Base-by-base conservation (phyloP, 2,329 filamentous ascomycete genomes). In the Fusarium goolgardi region DNA sequence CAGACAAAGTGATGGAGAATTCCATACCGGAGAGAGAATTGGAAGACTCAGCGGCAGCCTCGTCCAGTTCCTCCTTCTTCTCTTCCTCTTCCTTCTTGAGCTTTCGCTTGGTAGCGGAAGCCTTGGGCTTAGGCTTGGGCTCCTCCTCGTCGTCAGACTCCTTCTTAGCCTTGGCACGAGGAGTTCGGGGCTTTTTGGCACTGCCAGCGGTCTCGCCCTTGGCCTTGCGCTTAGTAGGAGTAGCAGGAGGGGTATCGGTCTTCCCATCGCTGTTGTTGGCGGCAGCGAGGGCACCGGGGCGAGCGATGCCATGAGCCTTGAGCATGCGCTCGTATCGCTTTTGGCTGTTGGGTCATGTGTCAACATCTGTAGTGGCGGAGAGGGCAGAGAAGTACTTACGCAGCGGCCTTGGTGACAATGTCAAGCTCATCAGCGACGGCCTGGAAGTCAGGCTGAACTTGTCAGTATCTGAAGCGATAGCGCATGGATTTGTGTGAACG, bases 311-410 rank as follows among this genome's bases (percentile, higher is more conserved):
- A 67, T 89, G 81, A 11, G 84, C 78, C 75, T 89, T 89, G 78
- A 90, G 81, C 74, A 92, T 83, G 32, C 89, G 85, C 76, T 90
- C 87, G 72, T 90, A 91, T 70, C 89, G 82, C 78, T 91, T 91
- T 65, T 88, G 85, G 2, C 90, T 91, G 72, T 63, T 58, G 20
- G 9, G 32, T 32, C 18, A 37, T 25, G 49, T 21, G 46, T 59
- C 29, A 58, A 41, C 35, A 44, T 46, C 34, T 41, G 35, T 3
- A 16, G 11, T 13, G 11, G 3, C 16, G 7, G 27, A 29, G 31
- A 41, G 15, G 21, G 20, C 16, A 44, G 3, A 7, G 9, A 25
- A 41, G 27, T 20, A 85, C 90, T 83, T 84, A 92, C 90, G 90
- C 90, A 23, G 90, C 90, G 16, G 85, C 89, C 78, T 90, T 91